Evolutionary conservation across 2,329 filamentous ascomycete species (phyloP), one percentile per base, ranked within the genome.

Genomic region (Thermothelomyces thermophilus): DNA sequence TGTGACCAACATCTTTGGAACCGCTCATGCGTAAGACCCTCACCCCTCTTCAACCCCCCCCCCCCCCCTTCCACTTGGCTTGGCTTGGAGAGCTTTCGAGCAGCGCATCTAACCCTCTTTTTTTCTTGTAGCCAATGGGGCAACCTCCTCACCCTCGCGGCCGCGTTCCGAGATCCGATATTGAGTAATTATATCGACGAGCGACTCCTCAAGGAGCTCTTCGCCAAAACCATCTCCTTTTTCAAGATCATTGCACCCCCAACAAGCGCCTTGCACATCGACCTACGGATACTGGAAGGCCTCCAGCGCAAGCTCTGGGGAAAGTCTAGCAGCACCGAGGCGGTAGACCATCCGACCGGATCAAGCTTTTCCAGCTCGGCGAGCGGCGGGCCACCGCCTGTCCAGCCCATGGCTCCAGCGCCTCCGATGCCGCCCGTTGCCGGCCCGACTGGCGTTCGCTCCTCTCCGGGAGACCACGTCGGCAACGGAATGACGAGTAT

Each of bases 1-100:
- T 45, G 83, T 97, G 48, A 97, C 91, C n/a, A 97, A 96, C 61
- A 84, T 95, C 20, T 95, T 95, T 68, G 90, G 91, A 46, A 97
- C 91, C 16, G 86, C 90, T 55, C 91, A 96, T 74, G 90, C 91
- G 87, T 95, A 86, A 80, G 88, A 10, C 45, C 46, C 36, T 35
- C 41, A 35, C 44, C 45, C 36, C n/a, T n/a, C n/a, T n/a, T n/a
- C n/a, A n/a, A n/a, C n/a, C n/a, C n/a, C n/a, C n/a, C n/a, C n/a
- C n/a, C n/a, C n/a, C n/a, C n/a, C n/a, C n/a, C n/a, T n/a, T n/a
- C n/a, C n/a, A n/a, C n/a, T n/a, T n/a, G n/a, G n/a, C n/a, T n/a
- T n/a, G n/a, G n/a, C n/a, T n/a, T n/a, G n/a, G n/a, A n/a, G 42
- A 35, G 28, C 17, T 37, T 8, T 24, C 20, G 3, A 22, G 8